Conservation (phyloP, 2,329 filamentous ascomycete genomes). For the Cladosporium colombiae region DNA sequence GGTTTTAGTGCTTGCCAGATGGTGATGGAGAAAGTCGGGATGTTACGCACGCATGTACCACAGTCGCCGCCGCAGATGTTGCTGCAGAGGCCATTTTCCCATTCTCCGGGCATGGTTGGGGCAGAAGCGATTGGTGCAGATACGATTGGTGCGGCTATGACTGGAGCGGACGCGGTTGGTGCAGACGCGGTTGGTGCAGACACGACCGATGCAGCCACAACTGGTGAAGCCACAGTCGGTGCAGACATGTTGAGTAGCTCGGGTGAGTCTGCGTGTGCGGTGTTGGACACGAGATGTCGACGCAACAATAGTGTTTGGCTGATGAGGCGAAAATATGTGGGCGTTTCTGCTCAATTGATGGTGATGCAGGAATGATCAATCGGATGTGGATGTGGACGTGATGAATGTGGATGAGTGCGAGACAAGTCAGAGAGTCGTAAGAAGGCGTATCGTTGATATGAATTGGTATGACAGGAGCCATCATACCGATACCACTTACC, state of each 20-base stretch:
- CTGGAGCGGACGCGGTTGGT: neutral
- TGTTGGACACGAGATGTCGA: neutral
- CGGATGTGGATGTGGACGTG: neutral
- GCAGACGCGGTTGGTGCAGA: neutral
- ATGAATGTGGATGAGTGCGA: neutral
- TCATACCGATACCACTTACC: neutral
- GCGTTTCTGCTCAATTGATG: neutral
- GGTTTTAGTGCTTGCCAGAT: no score
- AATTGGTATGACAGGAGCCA: neutral
- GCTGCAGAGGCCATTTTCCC: constrained; percentile 27
- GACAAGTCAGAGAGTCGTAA: neutral
- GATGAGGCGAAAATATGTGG: neutral
- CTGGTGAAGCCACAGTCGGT: neutral
- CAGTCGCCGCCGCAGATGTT: constrained; percentile 27
- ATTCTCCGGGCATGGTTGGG: neutral
- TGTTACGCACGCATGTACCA: constrained; percentile 24
- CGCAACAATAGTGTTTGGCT: neutral
- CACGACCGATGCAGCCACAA: neutral
- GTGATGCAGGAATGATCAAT: neutral
- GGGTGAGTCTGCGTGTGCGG: neutral
- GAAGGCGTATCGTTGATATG: neutral
- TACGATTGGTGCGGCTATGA: neutral
- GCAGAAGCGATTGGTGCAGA: neutral
- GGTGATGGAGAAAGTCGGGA: no score
- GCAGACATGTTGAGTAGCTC: neutral